These are phyloP conservation scores for Niebla homalea DNA, from an alignment of 495 filamentous ascomycete genomes.

Conservation along the genomic window DNA sequence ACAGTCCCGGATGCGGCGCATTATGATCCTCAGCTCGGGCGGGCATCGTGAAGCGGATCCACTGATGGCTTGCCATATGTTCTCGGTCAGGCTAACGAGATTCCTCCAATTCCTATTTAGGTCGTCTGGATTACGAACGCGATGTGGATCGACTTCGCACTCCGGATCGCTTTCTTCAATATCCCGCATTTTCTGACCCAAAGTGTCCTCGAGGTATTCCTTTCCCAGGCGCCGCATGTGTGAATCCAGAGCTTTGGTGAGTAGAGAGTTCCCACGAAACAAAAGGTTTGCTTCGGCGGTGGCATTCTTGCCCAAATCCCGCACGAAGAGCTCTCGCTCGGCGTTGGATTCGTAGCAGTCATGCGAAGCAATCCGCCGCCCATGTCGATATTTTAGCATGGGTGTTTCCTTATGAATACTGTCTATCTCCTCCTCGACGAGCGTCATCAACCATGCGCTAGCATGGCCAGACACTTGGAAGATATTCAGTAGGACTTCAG, in stretches of 20 bases:
- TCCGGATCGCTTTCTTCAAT: constrained; percentile 82
- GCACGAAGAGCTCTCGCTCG: constrained; percentile 48
- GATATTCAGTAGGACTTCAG: constrained; percentile 81
- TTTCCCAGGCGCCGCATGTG: constrained; percentile 92
- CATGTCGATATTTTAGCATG: constrained; percentile 59
- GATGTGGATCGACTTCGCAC: constrained; percentile 87
- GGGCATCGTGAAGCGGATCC: constrained; percentile 62
- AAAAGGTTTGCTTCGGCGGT: constrained; percentile 79
- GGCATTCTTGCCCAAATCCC: constrained; percentile 43
- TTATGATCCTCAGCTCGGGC: constrained; percentile 69
- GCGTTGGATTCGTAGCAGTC: constrained; percentile 53
- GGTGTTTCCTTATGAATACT: constrained; percentile 68
- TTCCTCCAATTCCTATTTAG: constrained; percentile 72
- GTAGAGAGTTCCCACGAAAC: constrained; percentile 86
- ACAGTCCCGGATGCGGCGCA: constrained; percentile 85
- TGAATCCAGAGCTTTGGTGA: constrained; percentile 85
- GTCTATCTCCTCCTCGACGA: constrained; percentile 96
- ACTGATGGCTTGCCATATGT: constrained; percentile 74
- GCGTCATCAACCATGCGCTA: constrained; percentile 78
- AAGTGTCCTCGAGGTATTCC: constrained; percentile 81
- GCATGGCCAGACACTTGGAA: constrained; percentile 89
- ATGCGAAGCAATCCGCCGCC: constrained; percentile 62
- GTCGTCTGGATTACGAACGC: constrained; percentile 57
- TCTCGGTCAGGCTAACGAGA: constrained; percentile 61
- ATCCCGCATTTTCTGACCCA: constrained; percentile 70